Conservation (phyloP, 2,329 filamentous ascomycete species). For the Apiospora saccharicola region DNA sequence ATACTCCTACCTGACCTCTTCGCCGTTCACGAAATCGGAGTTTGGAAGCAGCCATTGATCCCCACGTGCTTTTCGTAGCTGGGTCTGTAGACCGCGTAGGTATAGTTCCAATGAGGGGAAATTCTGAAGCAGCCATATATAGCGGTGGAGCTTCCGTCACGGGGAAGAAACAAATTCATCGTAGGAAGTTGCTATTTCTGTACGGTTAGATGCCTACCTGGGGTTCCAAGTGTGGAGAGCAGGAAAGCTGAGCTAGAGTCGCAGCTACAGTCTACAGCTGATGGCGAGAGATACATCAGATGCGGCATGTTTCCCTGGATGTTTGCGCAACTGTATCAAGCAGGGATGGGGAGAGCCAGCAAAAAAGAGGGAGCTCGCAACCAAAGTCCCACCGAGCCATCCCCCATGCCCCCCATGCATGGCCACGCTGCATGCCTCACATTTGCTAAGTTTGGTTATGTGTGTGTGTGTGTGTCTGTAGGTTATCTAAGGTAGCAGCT, state of each 20-base stretch:
- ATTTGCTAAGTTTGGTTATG: slow-evolving; percentile 13
- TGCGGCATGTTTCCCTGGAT: slow-evolving; percentile 16
- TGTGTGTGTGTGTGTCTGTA: background rate
- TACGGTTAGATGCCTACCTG: slow-evolving; percentile 3
- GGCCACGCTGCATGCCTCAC: slow-evolving; percentile 2
- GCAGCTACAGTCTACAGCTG: background rate
- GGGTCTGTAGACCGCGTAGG: background rate
- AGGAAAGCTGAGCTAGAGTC: background rate
- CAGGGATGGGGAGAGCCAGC: slow-evolving; percentile 11
- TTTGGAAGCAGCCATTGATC: background rate
- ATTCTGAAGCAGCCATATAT: slow-evolving; percentile 16
- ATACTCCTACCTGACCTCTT: background rate
- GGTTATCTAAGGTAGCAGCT: background rate
- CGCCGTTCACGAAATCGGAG: background rate
- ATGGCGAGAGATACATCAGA: background rate
- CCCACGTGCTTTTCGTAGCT: slow-evolving; percentile 5
- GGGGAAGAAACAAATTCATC: slow-evolving; percentile 10
- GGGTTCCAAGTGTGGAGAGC: slow-evolving; percentile 3
- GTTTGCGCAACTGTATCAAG: slow-evolving; percentile 18
- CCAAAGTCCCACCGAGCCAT: background rate
- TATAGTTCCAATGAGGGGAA: slow-evolving; percentile 1
- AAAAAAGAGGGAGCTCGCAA: background rate
- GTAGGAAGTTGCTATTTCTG: slow-evolving; percentile 16
- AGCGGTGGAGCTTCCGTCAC: slow-evolving; percentile 7
- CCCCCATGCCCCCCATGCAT: background rate